Evolutionary conservation across 2,329 filamentous ascomycete genomes (phyloP), one percentile per base, ranked within the genome.

Genomic region (Claviceps maximensis): DNA sequence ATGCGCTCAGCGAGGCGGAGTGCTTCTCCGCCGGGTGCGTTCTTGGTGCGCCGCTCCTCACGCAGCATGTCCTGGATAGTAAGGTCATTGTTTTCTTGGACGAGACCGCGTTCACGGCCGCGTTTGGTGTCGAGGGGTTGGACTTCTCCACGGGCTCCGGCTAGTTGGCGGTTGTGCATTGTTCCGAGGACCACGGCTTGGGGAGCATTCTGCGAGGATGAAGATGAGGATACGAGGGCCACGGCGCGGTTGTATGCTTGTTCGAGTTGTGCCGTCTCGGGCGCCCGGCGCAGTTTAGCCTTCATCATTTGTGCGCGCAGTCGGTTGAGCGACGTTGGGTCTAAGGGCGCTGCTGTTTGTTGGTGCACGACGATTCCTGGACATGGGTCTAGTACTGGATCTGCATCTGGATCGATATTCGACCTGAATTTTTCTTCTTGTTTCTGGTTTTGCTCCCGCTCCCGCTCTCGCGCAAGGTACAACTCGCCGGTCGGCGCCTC

Each of bases 231-330:
- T 57, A 72, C 61, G 59, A 81, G 83, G 13, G 76, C 74, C 17
- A 86, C 76, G 0, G 89, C 89, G 36, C 78, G 75, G 60, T 89
- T 87, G 71, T 95, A 98, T 59, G 93, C 84, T 21, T 80, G 79
- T 65, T 98, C 89, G 1, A 98, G 78, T 58, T 84, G 78, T 2
- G 80, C 80, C 1, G 82, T 85, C 58, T 95, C 83, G 0, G 88
- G 79, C 0, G 87, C 82, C 17, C 84, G 84, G 56, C 83, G 85
- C 47, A 98, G 73, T 64, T 94, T 95, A 4, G 93, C 93, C 66
- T 94, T 96, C 86, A 98, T 91, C 75, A 97, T 84, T 62, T 93
- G 86, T 0, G 93, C 93, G 58, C 91, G 90, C 49, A 98, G 78
- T 56, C 87, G 83, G 68, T 98, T 98, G 53, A 98, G 74, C 0